Conservation (phyloP, 139 green algal genomes). For the Tetradesmus obliquus region DNA sequence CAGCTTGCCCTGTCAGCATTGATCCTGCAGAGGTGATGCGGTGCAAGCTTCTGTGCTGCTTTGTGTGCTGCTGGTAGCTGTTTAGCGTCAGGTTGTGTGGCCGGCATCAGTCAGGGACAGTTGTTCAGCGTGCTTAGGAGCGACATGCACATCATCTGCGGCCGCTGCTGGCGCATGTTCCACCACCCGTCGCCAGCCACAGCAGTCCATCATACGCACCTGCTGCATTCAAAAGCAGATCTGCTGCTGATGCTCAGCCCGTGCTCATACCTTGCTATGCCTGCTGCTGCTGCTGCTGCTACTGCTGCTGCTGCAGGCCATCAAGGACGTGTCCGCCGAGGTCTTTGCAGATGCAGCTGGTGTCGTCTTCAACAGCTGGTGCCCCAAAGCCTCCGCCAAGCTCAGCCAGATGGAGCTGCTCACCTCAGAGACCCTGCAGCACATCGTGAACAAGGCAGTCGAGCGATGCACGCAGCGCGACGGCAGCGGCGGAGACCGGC, state of each 20-base stretch:
- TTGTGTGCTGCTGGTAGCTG: no score
- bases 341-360: slow-evolving; percentile 35
- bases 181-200: no score
- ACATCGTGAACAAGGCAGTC: neutral
- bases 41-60: no score
- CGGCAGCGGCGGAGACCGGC: neutral
- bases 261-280: neutral
- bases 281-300: neutral
- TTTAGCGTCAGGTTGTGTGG: no score
- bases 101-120: no score
- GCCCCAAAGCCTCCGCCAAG: slow-evolving; percentile 36
- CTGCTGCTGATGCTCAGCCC: neutral
- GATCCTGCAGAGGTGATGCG: no score
- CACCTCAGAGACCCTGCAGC: neutral
- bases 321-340: slow-evolving; percentile 1
- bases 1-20: no score
- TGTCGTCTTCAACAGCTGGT: slow-evolving; percentile 39
- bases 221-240: neutral
- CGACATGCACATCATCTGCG: no score
- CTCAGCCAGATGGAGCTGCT: slow-evolving; percentile 29
- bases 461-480: slow-evolving; percentile 20
- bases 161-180: no score
- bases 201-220: neutral
- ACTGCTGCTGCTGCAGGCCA: slow-evolving; percentile 16
- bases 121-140: no score